phyloP scores from a whole-genome alignment of 2,329 filamentous ascomycete genomes.

The Allantophomopsis cytisporea region DNA sequence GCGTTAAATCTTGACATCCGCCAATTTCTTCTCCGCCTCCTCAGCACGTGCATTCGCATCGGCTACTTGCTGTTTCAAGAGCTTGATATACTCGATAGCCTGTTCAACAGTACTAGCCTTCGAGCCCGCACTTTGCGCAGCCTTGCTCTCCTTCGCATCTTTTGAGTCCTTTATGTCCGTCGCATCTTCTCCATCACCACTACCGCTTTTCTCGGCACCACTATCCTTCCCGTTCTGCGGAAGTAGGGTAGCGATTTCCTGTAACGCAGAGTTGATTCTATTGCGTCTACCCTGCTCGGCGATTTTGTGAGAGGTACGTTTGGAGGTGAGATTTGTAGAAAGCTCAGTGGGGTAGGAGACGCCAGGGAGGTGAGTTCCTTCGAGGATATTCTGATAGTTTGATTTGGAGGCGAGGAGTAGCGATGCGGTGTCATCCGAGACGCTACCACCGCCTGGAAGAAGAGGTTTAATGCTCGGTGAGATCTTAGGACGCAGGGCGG shows the following conservation, averaged over 20 bases:
- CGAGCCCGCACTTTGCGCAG: conserved; percentile 52
- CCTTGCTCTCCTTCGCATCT: conserved; percentile 24
- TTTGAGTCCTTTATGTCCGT: conserved; percentile 28
- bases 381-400: conserved; percentile 94
- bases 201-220: conserved; percentile 16
- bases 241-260: conserved; percentile 81
- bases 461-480: conserved; percentile 91
- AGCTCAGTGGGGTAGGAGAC: conserved; percentile 83
- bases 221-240: conserved; percentile 37
- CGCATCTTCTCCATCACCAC: conserved; percentile 26
- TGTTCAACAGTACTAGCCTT: conserved; percentile 97
- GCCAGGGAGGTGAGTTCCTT: conserved; percentile 81
- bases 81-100: conserved; percentile 90
- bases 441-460: conserved; percentile 47
- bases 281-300: conserved; percentile 93
- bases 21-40: conserved; percentile 13
- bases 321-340: conserved; percentile 87
- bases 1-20: background rate
- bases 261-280: conserved; percentile 84
- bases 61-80: conserved; percentile 60
- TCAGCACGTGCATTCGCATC: conserved; percentile 47
- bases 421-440: conserved; percentile 47
- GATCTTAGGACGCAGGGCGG: conserved; percentile 76
- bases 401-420: conserved; percentile 84
- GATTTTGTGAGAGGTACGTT: conserved; percentile 94